Conservation (phyloP, 2,329 filamentous ascomycete genomes). For the Chalaropsis ovoidea region DNA sequence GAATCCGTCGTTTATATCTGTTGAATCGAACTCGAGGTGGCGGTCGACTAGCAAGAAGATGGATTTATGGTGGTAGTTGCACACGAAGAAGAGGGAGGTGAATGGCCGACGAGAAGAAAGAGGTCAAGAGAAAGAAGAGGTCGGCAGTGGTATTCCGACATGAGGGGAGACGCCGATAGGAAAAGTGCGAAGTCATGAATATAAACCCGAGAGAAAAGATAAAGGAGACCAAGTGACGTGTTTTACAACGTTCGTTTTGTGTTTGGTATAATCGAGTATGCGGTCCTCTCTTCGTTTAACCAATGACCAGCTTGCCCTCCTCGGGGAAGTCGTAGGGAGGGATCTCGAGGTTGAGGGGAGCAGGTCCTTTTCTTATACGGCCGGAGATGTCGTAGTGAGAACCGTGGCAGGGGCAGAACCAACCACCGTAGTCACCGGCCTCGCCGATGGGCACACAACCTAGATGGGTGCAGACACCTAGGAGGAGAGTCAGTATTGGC, state of each 20-base stretch:
- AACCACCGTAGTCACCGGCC: slow-evolving; percentile 93
- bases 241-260: slow-evolving; percentile 24
- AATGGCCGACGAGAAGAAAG: background rate
- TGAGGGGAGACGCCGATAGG: background rate
- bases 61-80: slow-evolving; percentile 19
- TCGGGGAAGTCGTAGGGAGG: slow-evolving; percentile 87
- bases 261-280: slow-evolving; percentile 22
- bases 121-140: background rate
- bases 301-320: slow-evolving; percentile 80
- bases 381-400: slow-evolving; percentile 99
- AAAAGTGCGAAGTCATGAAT: slow-evolving; percentile 14
- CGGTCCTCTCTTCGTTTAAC: slow-evolving; percentile 49
- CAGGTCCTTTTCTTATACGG: slow-evolving; percentile 93
- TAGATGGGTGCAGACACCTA: slow-evolving; percentile 96
- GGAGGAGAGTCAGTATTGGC: slow-evolving; percentile 9
- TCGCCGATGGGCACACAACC: slow-evolving; percentile 99
- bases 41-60: slow-evolving; percentile 13
- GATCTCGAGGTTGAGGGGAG: slow-evolving; percentile 94
- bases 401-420: slow-evolving; percentile 99
- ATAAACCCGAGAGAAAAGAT: slow-evolving; percentile 17
- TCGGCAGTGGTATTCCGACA: slow-evolving; percentile 9
- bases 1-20: slow-evolving; percentile 17
- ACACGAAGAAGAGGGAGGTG: slow-evolving; percentile 14
- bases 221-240: slow-evolving; percentile 20
- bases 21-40: slow-evolving; percentile 15